Conservation (phyloP, 208 protist genomes). For the Crithidia acanthocephali region DNA sequence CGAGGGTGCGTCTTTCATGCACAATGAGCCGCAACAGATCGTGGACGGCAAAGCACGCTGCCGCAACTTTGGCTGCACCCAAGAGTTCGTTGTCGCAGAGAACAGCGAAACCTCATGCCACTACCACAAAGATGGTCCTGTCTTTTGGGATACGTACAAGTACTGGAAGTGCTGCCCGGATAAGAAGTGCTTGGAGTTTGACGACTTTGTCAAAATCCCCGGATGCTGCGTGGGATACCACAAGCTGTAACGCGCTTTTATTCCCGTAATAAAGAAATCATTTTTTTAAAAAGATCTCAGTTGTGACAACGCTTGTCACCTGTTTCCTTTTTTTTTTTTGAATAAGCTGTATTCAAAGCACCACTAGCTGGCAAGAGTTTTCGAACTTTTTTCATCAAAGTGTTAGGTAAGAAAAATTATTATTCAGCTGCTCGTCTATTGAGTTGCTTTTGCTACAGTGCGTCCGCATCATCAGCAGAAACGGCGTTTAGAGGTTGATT, state of each 20-base stretch:
- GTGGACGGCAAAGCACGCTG: constrained; percentile 80
- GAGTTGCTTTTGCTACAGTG: no score
- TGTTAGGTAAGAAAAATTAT: no score
- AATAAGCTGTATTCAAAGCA: no score
- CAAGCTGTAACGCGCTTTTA: constrained; percentile 40
- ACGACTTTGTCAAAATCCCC: constrained; percentile 89
- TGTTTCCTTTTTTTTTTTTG: no score
- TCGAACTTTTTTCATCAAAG: no score
- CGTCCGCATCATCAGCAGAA: no score
- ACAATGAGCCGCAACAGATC: constrained; percentile 56
- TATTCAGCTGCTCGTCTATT: no score
- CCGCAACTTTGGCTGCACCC: constrained; percentile 80
- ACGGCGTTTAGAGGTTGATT: no score
- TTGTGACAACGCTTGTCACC: no score
- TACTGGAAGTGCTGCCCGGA: constrained; percentile 92
- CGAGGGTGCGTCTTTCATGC: constrained; percentile 50
- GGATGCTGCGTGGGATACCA: constrained; percentile 75
- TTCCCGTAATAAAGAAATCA: neutral
- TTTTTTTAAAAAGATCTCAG: no score
- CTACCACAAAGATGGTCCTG: constrained; percentile 78
- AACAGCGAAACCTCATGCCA: constrained; percentile 66
- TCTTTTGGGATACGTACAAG: constrained; percentile 90
- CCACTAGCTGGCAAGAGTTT: no score
- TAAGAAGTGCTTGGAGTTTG: constrained; percentile 84
- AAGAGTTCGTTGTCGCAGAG: constrained; percentile 81